A percentile compares a stretch with the other conserved stretches of the same genome.
These are phyloP conservation scores for Ogataea degrootiae DNA, from an alignment of 805 yeast genomes.

Conservation along the genomic window DNA sequence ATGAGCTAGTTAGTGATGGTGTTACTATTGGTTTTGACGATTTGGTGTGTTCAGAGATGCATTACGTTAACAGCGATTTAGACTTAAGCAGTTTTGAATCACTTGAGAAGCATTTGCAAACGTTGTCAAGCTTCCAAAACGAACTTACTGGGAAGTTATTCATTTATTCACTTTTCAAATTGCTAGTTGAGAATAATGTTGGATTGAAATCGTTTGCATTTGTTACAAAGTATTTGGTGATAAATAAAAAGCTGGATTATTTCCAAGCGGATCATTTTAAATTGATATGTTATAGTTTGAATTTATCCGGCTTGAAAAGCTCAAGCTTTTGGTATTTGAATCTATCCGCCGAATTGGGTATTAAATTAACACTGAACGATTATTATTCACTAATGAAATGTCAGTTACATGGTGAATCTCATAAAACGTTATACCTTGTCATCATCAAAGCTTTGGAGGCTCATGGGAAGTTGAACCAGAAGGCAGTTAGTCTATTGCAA, in stretches of 20 bases:
- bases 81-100: too few species aligned
- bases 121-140: too few species aligned
- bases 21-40: too few species aligned
- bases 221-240: neutral
- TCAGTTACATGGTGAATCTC: slow-evolving; percentile 23
- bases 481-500: slow-evolving; percentile 4
- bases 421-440: slow-evolving; percentile 20
- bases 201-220: slow-evolving; percentile 11
- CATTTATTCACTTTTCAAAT: slow-evolving; percentile 15
- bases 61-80: too few species aligned
- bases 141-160: slow-evolving; percentile 4
- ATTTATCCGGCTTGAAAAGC: slow-evolving; percentile 16
- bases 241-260: neutral
- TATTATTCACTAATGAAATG: slow-evolving; percentile 13
- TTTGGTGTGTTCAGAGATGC: too few species aligned
- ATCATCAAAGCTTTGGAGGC: slow-evolving; percentile 7
- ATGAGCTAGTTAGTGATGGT: too few species aligned
- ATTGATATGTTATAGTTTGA: slow-evolving; percentile 14
- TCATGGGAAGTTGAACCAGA: slow-evolving; percentile 2
- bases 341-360: slow-evolving; percentile 3
- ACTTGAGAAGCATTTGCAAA: too few species aligned
- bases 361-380: slow-evolving; percentile 11
- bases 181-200: slow-evolving; percentile 13
- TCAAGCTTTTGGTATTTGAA: slow-evolving; percentile 11
- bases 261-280: slow-evolving; percentile 12